Base-by-base conservation (phyloP, 1,139 yeast genomes). In the Kazachstania sp. region DNA sequence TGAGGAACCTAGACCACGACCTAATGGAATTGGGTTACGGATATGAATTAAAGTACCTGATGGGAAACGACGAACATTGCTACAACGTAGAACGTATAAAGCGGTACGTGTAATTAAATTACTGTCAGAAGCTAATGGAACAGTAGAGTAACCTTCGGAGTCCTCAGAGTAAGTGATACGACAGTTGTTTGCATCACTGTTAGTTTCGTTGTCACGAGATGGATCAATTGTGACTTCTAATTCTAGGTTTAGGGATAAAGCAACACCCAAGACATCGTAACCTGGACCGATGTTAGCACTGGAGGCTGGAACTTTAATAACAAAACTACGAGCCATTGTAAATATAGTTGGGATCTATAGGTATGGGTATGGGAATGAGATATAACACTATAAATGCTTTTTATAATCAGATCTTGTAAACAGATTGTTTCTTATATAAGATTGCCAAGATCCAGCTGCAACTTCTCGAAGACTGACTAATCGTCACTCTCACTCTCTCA, bases 231-330 rank as follows among this genome's bases (percentile, higher is more conserved):
- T 65, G 35, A 88, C 96, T 11, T 74, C 70, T 47, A 92, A 73
- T 51, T 82, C 84, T 52, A 92, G 72, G 63, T 72, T 87, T 43
- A 88, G 70, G 51, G 83, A 74, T 55, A 92, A 75, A 37, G 96
- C 96, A 44, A 92, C 81, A 18, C 98, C 98, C 45, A 92, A 72
- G 4, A 92, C 98, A 67, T 92, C 98, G 63, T 90, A 92, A 1
- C 98, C 98, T 2, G 98, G 98, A 8, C 98, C 98, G 47, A 92
- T 90, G 63, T 92, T 92, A 60, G 98, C 98, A 43, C 95, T 86
- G 2, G 97, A 90, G 2, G 97, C 97, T 2, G 98, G 98, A 15
- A 92, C 95, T 49, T 77, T 79, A 59, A 90, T 78, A 44, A 64
- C 65, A 63, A 79, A 79, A 48, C 71, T 67, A 52, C 75, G 71